phyloP scores from a whole-genome alignment of 1,139 yeast genomes.

The Blastobotrys apis region DNA sequence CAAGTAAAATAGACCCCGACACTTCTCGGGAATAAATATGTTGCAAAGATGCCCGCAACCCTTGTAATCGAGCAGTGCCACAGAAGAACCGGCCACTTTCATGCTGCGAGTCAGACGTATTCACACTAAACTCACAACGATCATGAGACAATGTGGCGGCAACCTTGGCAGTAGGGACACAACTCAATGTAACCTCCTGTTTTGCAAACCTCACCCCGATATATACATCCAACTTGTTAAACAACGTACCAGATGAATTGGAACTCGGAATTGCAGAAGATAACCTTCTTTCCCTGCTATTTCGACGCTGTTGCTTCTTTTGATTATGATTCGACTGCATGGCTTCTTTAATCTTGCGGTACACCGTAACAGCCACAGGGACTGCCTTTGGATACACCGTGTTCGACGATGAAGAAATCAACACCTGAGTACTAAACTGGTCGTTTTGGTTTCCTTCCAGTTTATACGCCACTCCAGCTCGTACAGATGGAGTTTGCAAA shows the following conservation, averaged over 20 bases:
- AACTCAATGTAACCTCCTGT: conserved; percentile 72
- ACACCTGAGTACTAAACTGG: conserved; percentile 48
- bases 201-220: conserved; percentile 62
- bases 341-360: conserved; percentile 19
- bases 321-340: conserved; percentile 9
- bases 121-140: conserved; percentile 55
- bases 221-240: conserved; percentile 55
- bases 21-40: conserved; percentile 88
- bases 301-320: not conserved
- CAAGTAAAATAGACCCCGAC: conserved; percentile 67
- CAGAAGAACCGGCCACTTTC: conserved; percentile 41
- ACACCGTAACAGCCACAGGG: conserved; percentile 65
- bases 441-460: conserved; percentile 39
- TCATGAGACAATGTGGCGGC: conserved; percentile 77
- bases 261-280: too few relatives aligned
- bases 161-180: conserved; percentile 91
- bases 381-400: conserved; percentile 68
- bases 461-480: conserved; percentile 47
- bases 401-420: conserved; percentile 71
- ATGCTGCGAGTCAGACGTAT: conserved; percentile 46
- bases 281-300: not conserved
- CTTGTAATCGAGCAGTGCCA: conserved; percentile 45
- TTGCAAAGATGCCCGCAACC: conserved; percentile 67
- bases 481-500: conserved; percentile 74
- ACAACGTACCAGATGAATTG: conserved; percentile 4